These are phyloP conservation scores for Skeletonema potamos DNA, from an alignment of 108 stramenopile species.

Conservation along the genomic window DNA sequence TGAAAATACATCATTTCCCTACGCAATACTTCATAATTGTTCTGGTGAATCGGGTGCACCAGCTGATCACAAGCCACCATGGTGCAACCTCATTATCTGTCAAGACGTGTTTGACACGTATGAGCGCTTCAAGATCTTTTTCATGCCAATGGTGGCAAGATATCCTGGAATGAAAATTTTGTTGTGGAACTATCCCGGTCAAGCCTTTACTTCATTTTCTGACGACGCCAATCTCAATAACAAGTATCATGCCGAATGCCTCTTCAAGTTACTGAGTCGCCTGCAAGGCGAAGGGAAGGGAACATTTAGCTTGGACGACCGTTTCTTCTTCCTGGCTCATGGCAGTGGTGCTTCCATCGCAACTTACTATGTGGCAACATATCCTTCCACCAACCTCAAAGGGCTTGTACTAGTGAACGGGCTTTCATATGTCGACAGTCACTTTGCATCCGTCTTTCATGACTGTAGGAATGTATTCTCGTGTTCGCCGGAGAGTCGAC, in stretches of 20 bases:
- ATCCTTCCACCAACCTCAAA: constrained; percentile 50
- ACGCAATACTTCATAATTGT: constrained; percentile 32
- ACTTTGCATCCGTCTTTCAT: constrained; percentile 85
- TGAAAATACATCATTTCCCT: constrained; percentile 46
- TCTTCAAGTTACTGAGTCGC: constrained; percentile 70
- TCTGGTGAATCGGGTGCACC: not conserved
- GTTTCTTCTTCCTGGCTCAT: constrained; percentile 78
- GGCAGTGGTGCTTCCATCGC: constrained; percentile 82
- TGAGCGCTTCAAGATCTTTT: constrained; percentile 80
- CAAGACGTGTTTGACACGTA: constrained; percentile 87
- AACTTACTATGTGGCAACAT: constrained; percentile 60
- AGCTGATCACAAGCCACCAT: constrained; percentile 1
- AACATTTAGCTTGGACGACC: constrained; percentile 59
- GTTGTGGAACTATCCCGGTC: constrained; percentile 90
- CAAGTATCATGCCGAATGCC: constrained; percentile 76
- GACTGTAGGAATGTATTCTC: constrained; percentile 87
- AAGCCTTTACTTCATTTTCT: constrained; percentile 84
- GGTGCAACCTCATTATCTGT: constrained; percentile 80
- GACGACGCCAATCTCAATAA: constrained; percentile 77
- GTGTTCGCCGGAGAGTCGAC: constrained; percentile 74
- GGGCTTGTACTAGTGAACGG: constrained; percentile 76
- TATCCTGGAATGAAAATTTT: constrained; percentile 80
- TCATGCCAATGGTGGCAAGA: constrained; percentile 60
- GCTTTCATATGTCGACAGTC: constrained; percentile 74
- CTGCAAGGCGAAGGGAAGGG: constrained; percentile 41